Conservation (phyloP, 805 yeast species). For the Saccharomyces jurei region DNA sequence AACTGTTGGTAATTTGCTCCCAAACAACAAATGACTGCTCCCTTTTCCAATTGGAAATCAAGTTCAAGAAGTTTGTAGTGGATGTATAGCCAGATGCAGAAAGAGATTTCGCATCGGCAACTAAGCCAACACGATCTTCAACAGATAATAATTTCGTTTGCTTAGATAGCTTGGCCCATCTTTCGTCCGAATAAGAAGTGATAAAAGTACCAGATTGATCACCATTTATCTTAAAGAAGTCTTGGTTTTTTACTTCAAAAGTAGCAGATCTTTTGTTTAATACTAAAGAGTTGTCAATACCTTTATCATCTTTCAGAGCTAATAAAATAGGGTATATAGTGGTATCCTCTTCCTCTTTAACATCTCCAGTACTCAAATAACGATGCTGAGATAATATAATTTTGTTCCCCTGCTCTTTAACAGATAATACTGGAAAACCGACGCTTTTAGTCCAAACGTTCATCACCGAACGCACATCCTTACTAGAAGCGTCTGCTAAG, state of each 20-base stretch:
- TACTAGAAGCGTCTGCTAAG: slow-evolving; percentile 52
- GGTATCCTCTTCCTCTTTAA: slow-evolving; percentile 62
- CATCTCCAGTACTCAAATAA: slow-evolving; percentile 70
- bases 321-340: slow-evolving; percentile 60
- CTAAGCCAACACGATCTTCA: slow-evolving; percentile 70
- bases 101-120: slow-evolving; percentile 69
- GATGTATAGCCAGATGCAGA: slow-evolving; percentile 62
- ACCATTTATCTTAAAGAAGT: slow-evolving; percentile 61
- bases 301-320: slow-evolving; percentile 49
- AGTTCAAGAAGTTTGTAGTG: slow-evolving; percentile 49
- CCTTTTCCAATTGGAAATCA: slow-evolving; percentile 52
- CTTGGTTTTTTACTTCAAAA: slow-evolving; percentile 36
- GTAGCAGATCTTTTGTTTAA: slow-evolving; percentile 43
- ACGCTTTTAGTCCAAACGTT: slow-evolving; percentile 63
- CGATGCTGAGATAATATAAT: slow-evolving; percentile 60
- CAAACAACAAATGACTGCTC: slow-evolving; percentile 60
- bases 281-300: slow-evolving; percentile 51
- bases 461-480: slow-evolving; percentile 53
- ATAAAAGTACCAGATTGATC: slow-evolving; percentile 70
- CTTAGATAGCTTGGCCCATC: slow-evolving; percentile 60
- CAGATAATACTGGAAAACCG: slow-evolving; percentile 66
- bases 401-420: slow-evolving; percentile 35
- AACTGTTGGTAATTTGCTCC: slow-evolving; percentile 47
- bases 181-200: slow-evolving; percentile 57
- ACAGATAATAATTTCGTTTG: slow-evolving; percentile 53